Evolutionary conservation across 2,329 filamentous ascomycete genomes (phyloP).

Genomic region (Epichloe sp.): DNA sequence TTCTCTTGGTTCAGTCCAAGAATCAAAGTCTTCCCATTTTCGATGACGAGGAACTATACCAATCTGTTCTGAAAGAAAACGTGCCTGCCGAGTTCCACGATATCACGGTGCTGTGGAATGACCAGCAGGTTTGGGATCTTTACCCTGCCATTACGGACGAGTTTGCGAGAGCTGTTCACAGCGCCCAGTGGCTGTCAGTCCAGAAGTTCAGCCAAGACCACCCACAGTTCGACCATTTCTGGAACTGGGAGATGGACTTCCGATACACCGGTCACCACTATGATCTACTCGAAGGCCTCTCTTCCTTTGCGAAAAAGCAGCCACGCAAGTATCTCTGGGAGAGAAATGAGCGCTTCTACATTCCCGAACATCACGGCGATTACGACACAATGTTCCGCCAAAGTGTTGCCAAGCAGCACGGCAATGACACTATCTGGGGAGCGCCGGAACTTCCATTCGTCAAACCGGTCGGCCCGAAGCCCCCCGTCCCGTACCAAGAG

Average conservation of each 20-base stretch:
- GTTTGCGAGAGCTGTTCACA: conserved; percentile 39
- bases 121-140: conserved; percentile 58
- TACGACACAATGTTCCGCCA: conserved; percentile 56
- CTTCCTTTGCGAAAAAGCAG: conserved; percentile 50
- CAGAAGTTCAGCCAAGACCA: conserved; percentile 66
- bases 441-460: conserved; percentile 44
- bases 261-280: conserved; percentile 72
- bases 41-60: conserved; percentile 44
- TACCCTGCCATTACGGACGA: conserved; percentile 63
- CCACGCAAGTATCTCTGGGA: conserved; percentile 64
- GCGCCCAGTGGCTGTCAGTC: conserved; percentile 56
- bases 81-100: conserved; percentile 58
- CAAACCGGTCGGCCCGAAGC: conserved; percentile 48
- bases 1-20: conserved; percentile 68
- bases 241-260: conserved; percentile 82
- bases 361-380: conserved; percentile 52
- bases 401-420: conserved; percentile 42
- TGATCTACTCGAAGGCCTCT: conserved; percentile 57
- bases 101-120: conserved; percentile 64
- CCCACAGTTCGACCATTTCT: conserved; percentile 68
- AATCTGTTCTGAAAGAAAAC: conserved; percentile 43
- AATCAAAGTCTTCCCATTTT: conserved; percentile 45
- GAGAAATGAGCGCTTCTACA: conserved; percentile 59
- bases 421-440: conserved; percentile 52
- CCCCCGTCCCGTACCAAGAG: conserved; percentile 45